Conservation (phyloP, 495 filamentous ascomycete genomes). For the Hypomontagnella monticulosa region DNA sequence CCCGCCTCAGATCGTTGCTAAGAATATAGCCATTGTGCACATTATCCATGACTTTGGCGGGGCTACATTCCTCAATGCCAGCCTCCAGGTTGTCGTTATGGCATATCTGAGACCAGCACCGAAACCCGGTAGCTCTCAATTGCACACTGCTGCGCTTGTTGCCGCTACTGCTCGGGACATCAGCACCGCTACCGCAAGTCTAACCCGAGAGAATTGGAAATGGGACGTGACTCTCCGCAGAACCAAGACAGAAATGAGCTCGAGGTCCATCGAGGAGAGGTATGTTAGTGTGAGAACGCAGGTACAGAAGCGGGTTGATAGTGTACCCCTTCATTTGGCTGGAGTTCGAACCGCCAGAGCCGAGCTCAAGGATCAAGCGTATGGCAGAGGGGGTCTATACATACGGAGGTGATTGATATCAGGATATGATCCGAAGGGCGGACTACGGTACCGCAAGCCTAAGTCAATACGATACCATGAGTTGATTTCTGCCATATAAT, state of each 20-base stretch:
- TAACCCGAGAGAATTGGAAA: slow-evolving; percentile 65
- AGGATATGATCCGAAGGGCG: background rate
- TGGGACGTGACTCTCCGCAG: slow-evolving; percentile 48
- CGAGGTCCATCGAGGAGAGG: slow-evolving; percentile 48
- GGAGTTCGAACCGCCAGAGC: slow-evolving; percentile 65
- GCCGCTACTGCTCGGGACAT: slow-evolving; percentile 61
- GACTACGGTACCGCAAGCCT: background rate
- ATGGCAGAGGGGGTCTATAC: slow-evolving; percentile 56
- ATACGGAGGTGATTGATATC: slow-evolving; percentile 46
- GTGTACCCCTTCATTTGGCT: slow-evolving; percentile 62
- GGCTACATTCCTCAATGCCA: slow-evolving; percentile 46
- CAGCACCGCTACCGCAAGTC: slow-evolving; percentile 56
- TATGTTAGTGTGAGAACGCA: slow-evolving; percentile 51
- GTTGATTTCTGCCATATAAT: background rate
- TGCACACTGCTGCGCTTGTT: slow-evolving; percentile 50
- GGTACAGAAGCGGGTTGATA: slow-evolving; percentile 61
- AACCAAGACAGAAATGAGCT: slow-evolving; percentile 40
- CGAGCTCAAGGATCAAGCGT: slow-evolving; percentile 56
- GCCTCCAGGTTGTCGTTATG: slow-evolving; percentile 64
- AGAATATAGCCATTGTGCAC: slow-evolving; percentile 53
- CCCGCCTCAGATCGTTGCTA: slow-evolving; percentile 51
- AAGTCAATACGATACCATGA: background rate
- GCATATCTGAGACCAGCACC: slow-evolving; percentile 60
- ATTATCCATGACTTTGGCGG: slow-evolving; percentile 60
- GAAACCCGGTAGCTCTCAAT: slow-evolving; percentile 44